These are phyloP conservation scores for Pythium dissotocum DNA, from an alignment of 352 stramenopile species.

Conservation along the genomic window DNA sequence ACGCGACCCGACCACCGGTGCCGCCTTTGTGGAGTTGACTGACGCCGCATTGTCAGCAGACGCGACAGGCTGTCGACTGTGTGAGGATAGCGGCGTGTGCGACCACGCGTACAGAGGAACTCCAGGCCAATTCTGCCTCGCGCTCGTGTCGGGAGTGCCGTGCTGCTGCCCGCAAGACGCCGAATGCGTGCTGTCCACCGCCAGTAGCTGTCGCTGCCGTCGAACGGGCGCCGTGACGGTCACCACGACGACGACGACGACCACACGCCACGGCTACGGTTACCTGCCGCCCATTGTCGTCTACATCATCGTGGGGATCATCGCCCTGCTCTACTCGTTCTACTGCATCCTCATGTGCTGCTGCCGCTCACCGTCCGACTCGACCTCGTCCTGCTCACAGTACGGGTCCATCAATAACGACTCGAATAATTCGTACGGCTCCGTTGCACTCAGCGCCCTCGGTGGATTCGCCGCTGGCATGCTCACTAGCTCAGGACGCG, in stretches of 20 bases:
- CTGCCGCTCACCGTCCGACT: too few species aligned
- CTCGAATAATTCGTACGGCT: too few species aligned
- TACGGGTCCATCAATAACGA: slow-evolving; percentile 4
- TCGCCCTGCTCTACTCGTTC: too few species aligned
- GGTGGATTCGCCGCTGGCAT: slow-evolving; percentile 53
- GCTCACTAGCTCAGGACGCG: slow-evolving; percentile 43
- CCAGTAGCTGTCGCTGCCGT: slow-evolving; percentile 58
- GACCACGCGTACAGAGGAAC: slow-evolving; percentile 59
- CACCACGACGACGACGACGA: slow-evolving; percentile 31
- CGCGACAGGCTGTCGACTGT: slow-evolving; percentile 58
- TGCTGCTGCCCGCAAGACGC: slow-evolving; percentile 64
- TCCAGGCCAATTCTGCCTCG: slow-evolving; percentile 66
- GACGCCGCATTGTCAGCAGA: slow-evolving; percentile 48
- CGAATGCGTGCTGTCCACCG: slow-evolving; percentile 50
- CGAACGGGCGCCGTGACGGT: slow-evolving; percentile 9
- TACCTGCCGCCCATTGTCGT: too few species aligned
- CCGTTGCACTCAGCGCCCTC: slow-evolving; percentile 45
- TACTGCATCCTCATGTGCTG: too few species aligned
- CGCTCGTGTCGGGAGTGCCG: slow-evolving; percentile 47
- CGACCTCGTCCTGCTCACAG: slow-evolving; percentile 25
- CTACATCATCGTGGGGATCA: too few species aligned
- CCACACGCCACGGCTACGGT: too few species aligned
- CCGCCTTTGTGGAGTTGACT: slow-evolving; percentile 24
- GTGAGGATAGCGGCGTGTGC: slow-evolving; percentile 55
- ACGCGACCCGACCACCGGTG: background rate